Evolutionary conservation across 1,284 basidiomycete species (phyloP), one percentile per base, ranked within the genome.

Genomic region (Farysia itapuensis): DNA sequence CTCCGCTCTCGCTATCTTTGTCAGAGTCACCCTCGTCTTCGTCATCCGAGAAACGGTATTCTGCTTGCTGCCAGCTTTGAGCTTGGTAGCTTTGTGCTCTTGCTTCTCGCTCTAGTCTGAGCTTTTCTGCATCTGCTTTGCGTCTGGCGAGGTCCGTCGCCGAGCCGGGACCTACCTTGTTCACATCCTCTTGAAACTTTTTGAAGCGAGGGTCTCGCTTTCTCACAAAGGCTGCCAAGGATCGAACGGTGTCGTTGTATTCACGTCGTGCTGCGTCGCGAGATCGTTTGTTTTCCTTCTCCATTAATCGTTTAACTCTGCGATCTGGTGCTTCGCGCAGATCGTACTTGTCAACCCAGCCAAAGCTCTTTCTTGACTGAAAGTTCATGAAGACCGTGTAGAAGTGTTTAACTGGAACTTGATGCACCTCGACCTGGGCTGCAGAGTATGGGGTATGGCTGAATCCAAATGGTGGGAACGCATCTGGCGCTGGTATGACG

Each of bases 121-220:
- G 50, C 38, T 43, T 57, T 21, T 68, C 67, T 7, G 47, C 61
- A 4, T 75, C 75, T 16, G 77, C 77, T 43, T 74, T 87, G 84
- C 5, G 82, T 84, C 9, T 82, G 80, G 5, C 83, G 38, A 83
- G 80, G 23, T 81, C 77, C 8, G 77, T 53, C 3, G 56, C 39
- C 21, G 51, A 50, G 15, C 48, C 45, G 12, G 14, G 84, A 74
- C 67, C 84, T 84, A 75, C 94, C 88, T 90, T 89, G 92, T 65
- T 50, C 32, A 78, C 66, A 30, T 57, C 49, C 30, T 59, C 60
- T 29, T 72, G 64, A 35, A 77, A 61, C 35, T 71, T 81, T 76
- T 90, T 92, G 80, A 89, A 91, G 9, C 94, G 84, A 2, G 93
- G 92, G 76, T 98, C 94, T 36, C 94, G 86, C 78, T 93, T 94